phyloP scores from a whole-genome alignment of 129 eudicot genomes.

The Centella asiatica region DNA sequence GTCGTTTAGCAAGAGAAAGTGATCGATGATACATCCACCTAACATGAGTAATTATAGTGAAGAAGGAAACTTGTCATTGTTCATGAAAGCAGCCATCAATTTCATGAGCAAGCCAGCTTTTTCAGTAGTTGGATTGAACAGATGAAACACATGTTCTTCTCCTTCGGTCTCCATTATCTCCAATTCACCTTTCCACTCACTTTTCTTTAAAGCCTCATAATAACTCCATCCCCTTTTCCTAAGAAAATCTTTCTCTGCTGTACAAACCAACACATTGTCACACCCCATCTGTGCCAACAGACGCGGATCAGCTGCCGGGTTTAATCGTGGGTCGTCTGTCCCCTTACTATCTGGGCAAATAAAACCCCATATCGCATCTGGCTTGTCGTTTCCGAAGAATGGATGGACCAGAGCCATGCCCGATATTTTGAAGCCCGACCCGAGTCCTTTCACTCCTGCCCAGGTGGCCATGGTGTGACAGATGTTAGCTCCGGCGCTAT shows the following conservation, averaged over 20 bases:
- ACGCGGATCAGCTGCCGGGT: constrained; percentile 37
- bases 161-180: constrained; percentile 41
- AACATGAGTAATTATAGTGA: background rate
- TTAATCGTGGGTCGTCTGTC: constrained; percentile 36
- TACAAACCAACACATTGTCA: constrained; percentile 35
- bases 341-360: constrained; percentile 37
- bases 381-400: constrained; percentile 27
- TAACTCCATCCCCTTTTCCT: constrained; percentile 37
- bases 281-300: constrained; percentile 25
- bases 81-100: constrained; percentile 14
- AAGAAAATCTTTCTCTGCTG: constrained; percentile 40
- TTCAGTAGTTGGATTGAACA: constrained; percentile 21
- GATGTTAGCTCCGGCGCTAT: constrained; percentile 59
- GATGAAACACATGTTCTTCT: constrained; percentile 45
- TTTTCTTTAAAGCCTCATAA: constrained; percentile 37
- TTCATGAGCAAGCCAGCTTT: constrained; percentile 20
- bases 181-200: constrained; percentile 46
- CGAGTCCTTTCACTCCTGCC: constrained; percentile 17
- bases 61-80: background rate
- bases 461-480: constrained; percentile 31
- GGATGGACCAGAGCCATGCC: constrained; percentile 51
- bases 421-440: constrained; percentile 27
- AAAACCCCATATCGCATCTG: constrained; percentile 34
- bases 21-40: too few relatives aligned
- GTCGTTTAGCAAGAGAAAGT: too few relatives aligned